A percentile compares a stretch with the other conserved stretches of the same genome.
These are phyloP conservation scores for Phialocephala sp. DNA, from an alignment of 2,329 filamentous ascomycete genomes.

Conservation along the genomic window DNA sequence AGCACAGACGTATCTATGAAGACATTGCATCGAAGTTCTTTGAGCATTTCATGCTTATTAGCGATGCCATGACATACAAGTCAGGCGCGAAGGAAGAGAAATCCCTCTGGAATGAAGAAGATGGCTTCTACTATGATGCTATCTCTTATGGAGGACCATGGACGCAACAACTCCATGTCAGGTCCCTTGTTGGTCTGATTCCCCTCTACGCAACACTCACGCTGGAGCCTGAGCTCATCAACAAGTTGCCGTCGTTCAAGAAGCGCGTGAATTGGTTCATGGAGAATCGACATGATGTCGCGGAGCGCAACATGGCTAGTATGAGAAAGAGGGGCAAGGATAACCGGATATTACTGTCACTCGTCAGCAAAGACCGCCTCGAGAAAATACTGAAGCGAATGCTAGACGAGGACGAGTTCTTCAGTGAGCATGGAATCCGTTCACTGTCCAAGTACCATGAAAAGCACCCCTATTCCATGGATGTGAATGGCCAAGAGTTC, in stretches of 20 bases:
- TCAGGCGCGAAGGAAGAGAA: conserved; percentile 73
- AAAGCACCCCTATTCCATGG: conserved; percentile 90
- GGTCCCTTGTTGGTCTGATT: conserved; percentile 91
- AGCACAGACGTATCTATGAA: conserved; percentile 93
- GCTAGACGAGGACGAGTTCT: conserved; percentile 93
- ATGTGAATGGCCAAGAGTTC: conserved; percentile 91
- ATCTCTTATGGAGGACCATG: conserved; percentile 95
- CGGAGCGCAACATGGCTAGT: conserved; percentile 92
- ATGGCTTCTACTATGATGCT: conserved; percentile 98
- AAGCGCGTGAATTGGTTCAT: conserved; percentile 94
- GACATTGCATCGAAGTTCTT: conserved; percentile 99
- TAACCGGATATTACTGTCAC: conserved; percentile 82
- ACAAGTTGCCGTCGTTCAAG: conserved; percentile 91
- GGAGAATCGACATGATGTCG: conserved; percentile 82
- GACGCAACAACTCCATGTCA: conserved; percentile 89
- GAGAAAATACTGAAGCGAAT: conserved; percentile 88
- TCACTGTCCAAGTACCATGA: conserved; percentile 93
- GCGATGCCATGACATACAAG: conserved; percentile 92
- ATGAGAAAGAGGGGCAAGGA: conserved; percentile 91
- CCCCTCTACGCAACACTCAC: conserved; percentile 92
- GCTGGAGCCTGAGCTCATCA: conserved; percentile 90
- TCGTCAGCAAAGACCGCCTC: conserved; percentile 92
- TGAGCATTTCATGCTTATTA: conserved; percentile 97
- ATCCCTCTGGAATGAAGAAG: conserved; percentile 94
- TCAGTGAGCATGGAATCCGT: conserved; percentile 87